These are phyloP conservation scores for Vitellaria paradoxa DNA, from an alignment of 179 eudicot genomes.

Conservation along the genomic window DNA sequence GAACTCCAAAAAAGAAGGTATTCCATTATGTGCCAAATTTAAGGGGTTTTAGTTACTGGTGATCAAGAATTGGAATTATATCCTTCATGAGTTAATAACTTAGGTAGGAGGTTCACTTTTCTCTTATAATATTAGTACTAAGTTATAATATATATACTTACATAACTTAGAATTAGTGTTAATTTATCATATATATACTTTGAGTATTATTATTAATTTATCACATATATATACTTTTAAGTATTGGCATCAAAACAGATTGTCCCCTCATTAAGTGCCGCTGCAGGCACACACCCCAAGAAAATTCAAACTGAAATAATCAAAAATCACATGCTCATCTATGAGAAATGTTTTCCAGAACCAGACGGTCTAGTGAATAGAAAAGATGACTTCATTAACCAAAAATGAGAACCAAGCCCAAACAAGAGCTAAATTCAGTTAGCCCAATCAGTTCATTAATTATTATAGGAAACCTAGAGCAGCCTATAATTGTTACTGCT, in stretches of 20 bases:
- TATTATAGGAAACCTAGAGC: background rate
- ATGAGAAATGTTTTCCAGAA: background rate
- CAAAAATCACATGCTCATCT: background rate
- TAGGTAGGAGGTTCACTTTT: background rate
- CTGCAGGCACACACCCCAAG: background rate
- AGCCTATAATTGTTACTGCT: background rate
- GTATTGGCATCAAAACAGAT: background rate
- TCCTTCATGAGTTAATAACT: background rate
- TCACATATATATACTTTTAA: too few species aligned
- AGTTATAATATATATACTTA: too few species aligned
- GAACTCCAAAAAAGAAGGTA: background rate
- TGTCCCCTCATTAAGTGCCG: background rate
- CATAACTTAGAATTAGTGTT: too few species aligned
- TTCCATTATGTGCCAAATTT: background rate
- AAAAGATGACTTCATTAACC: background rate
- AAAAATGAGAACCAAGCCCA: background rate
- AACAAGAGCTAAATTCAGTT: background rate
- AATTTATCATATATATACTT: too few species aligned
- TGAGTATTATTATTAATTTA: too few species aligned
- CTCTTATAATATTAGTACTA: background rate
- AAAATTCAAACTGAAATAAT: slow-evolving; percentile 1
- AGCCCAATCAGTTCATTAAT: background rate
- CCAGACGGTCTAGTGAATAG: background rate
- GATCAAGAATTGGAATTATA: background rate
- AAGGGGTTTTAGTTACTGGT: background rate